phyloP scores from a whole-genome alignment of 352 stramenopile species.

The Globisporangium nagaii region DNA sequence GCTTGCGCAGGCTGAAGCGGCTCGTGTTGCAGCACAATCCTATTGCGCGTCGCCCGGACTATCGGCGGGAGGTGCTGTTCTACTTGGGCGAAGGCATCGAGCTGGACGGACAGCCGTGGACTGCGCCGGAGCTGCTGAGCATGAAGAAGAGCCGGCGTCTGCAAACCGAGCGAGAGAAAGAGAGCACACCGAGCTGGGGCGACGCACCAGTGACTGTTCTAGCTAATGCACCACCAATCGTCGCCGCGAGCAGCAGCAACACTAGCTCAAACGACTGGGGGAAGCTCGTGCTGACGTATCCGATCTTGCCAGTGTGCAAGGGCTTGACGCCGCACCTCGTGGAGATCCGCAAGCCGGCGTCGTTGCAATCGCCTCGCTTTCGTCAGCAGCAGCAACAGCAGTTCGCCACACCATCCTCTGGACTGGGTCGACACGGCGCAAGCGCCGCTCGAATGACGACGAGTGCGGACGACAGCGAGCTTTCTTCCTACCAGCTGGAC shows the following conservation, averaged over 20 bases:
- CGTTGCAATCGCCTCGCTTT: constrained; percentile 21
- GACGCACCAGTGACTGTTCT: background rate
- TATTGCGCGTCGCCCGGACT: constrained; percentile 62
- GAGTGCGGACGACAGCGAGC: background rate
- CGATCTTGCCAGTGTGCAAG: constrained; percentile 16
- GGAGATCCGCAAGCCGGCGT: constrained; percentile 41
- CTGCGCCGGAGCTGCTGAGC: constrained; percentile 45
- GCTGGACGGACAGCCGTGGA: constrained; percentile 64
- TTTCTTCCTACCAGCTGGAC: constrained; percentile 6
- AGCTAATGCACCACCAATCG: background rate
- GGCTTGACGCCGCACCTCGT: constrained; percentile 27
- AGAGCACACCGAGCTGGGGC: constrained; percentile 5
- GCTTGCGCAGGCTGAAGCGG: constrained; percentile 28
- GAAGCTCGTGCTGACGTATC: constrained; percentile 43
- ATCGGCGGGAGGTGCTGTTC: constrained; percentile 77
- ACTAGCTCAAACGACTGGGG: background rate
- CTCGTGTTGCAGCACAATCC: constrained; percentile 76
- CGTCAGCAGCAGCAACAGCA: constrained; percentile 10
- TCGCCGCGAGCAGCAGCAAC: background rate
- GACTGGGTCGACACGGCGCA: background rate
- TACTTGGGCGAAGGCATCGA: constrained; percentile 63
- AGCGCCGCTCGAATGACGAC: constrained; percentile 2
- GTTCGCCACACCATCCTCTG: background rate
- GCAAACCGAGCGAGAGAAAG: constrained; percentile 9
- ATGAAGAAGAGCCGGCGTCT: constrained; percentile 67